Evolutionary conservation across 345 rosid genomes (phyloP).

Genomic region (Angophora floribunda): DNA sequence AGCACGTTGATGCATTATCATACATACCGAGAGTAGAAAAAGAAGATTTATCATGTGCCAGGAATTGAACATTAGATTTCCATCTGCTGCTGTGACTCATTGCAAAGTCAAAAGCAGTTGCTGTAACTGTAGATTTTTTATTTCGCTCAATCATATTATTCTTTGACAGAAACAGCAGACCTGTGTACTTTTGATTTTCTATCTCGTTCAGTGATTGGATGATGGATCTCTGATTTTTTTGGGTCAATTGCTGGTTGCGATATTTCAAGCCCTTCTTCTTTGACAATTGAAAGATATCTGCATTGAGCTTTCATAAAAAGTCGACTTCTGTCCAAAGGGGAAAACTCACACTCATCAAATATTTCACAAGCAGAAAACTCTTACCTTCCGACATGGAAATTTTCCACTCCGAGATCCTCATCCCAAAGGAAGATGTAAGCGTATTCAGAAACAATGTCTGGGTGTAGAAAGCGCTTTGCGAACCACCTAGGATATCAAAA

Average conservation of each 20-base stretch:
- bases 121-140: background rate
- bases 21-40: background rate
- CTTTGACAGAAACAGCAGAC: slow-evolving; percentile 7
- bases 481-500: slow-evolving; percentile 57
- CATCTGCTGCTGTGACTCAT: background rate
- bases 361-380: background rate
- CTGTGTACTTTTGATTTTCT: slow-evolving; percentile 50
- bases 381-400: slow-evolving; percentile 39
- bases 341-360: background rate
- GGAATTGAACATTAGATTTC: background rate
- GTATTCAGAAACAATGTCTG: slow-evolving; percentile 42
- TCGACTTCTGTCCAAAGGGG: background rate
- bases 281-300: slow-evolving; percentile 61
- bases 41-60: background rate
- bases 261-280: slow-evolving; percentile 73
- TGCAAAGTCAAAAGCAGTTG: background rate
- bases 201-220: slow-evolving; percentile 45
- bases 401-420: slow-evolving; percentile 48
- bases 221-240: slow-evolving; percentile 40
- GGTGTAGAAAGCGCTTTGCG: slow-evolving; percentile 73
- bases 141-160: background rate
- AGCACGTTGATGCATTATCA: background rate
- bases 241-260: slow-evolving; percentile 86
- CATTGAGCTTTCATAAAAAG: background rate
- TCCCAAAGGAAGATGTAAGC: slow-evolving; percentile 58